Conservation (phyloP, 257 asterid species). For the Eucommia ulmoides region DNA sequence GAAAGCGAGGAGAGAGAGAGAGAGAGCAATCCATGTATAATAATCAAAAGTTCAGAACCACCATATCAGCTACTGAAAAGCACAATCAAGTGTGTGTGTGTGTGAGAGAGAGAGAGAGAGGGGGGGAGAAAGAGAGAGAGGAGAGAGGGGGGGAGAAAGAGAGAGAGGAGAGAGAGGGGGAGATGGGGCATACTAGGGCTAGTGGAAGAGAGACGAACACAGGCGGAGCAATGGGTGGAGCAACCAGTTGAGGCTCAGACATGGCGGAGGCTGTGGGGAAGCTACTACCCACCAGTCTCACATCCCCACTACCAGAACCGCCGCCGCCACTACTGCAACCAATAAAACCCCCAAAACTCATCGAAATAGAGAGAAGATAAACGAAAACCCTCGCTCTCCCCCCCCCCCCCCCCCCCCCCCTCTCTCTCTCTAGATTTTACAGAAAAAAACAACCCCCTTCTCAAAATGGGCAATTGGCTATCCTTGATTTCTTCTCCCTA, state of each 20-base stretch:
- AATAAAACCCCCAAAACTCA: conserved; percentile 49
- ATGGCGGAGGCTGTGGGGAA: conserved; percentile 23
- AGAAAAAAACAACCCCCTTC: conserved; percentile 1
- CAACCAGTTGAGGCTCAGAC: conserved; percentile 30
- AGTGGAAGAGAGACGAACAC: conserved; percentile 32
- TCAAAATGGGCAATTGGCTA: conserved; percentile 6
- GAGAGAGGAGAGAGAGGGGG: conserved; percentile 4
- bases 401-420: neutral
- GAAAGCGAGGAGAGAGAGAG: conserved; percentile 3
- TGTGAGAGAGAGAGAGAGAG: neutral
- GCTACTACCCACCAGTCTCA: conserved; percentile 40
- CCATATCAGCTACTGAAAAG: neutral
- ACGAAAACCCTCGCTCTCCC: neutral
- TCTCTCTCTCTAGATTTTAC: neutral
- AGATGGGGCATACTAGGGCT: conserved; percentile 42
- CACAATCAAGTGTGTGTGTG: neutral
- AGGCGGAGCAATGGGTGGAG: conserved; percentile 29
- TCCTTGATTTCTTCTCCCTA: conserved; percentile 12
- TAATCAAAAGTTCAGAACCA: neutral
- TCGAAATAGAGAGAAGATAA: conserved; percentile 10
- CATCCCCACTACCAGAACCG: conserved; percentile 28
- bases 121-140: neutral
- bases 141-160: neutral
- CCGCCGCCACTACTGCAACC: conserved; percentile 15
- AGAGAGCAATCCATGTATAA: conserved; percentile 13